Conservation (phyloP, 192 early-diverging fungal genomes). For the Podila verticillata region DNA sequence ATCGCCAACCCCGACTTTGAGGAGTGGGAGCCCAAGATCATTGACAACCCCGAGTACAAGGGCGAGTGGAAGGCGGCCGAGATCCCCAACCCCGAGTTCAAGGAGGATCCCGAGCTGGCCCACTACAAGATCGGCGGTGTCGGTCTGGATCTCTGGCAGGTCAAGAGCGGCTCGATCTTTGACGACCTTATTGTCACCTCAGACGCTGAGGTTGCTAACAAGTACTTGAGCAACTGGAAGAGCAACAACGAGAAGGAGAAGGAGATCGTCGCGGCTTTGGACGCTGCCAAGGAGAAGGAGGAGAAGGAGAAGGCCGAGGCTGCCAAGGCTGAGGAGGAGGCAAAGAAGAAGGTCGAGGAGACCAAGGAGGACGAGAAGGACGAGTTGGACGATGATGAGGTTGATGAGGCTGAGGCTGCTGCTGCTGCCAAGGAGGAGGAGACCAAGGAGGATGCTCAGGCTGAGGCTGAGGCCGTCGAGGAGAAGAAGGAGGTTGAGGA, state of each 20-base stretch:
- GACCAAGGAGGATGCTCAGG: slow-evolving; percentile 1
- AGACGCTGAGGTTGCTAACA: slow-evolving; percentile 75
- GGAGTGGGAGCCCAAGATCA: slow-evolving; percentile 81
- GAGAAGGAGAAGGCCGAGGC: slow-evolving; percentile 22
- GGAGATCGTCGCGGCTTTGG: neutral
- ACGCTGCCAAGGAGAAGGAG: slow-evolving; percentile 28
- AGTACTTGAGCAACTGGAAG: slow-evolving; percentile 73
- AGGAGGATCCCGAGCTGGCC: slow-evolving; percentile 81
- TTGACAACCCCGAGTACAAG: slow-evolving; percentile 91
- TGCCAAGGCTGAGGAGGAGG: slow-evolving; percentile 15
- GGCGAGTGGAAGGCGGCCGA: slow-evolving; percentile 86
- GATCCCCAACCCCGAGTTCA: slow-evolving; percentile 92
- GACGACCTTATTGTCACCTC: slow-evolving; percentile 93
- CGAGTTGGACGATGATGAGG: neutral
- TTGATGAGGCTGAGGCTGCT: slow-evolving; percentile 26
- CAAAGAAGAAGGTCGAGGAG: slow-evolving; percentile 3
- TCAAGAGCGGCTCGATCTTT: slow-evolving; percentile 88
- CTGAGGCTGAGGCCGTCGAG: slow-evolving; percentile 8
- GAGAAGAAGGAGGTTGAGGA: slow-evolving; percentile 1
- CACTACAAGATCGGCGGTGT: slow-evolving; percentile 83
- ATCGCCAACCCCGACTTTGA: slow-evolving; percentile 86
- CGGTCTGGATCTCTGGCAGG: slow-evolving; percentile 95
- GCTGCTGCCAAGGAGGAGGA: slow-evolving; percentile 11
- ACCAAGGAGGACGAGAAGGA: slow-evolving; percentile 7
- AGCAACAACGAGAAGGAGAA: slow-evolving; percentile 70